Conservation (phyloP, 208 protist genomes). For the Wallacemonas sp. region DNA sequence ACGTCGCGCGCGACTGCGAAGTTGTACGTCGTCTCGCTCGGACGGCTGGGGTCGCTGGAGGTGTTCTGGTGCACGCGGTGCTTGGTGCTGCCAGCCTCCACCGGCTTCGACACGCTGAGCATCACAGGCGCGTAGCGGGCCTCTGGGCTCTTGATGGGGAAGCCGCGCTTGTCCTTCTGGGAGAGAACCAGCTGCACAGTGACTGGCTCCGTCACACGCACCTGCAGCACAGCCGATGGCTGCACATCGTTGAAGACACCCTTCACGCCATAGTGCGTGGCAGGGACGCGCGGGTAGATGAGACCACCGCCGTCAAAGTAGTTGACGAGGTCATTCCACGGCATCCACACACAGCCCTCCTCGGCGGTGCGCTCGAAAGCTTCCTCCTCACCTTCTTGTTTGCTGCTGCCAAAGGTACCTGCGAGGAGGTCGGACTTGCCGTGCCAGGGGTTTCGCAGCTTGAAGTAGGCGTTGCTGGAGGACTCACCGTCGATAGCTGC, state of each 20-base stretch:
- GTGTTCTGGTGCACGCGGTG: constrained; percentile 33
- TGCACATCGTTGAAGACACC: constrained; percentile 42
- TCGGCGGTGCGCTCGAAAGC: constrained; percentile 26
- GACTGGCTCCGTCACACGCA: constrained; percentile 41
- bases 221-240: constrained; percentile 51
- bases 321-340: constrained; percentile 40
- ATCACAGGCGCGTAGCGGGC: constrained; percentile 51
- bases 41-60: constrained; percentile 31
- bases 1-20: constrained; percentile 64
- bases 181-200: constrained; percentile 50
- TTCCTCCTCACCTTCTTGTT: constrained; percentile 26
- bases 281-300: constrained; percentile 13
- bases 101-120: constrained; percentile 38
- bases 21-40: constrained; percentile 37
- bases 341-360: constrained; percentile 49
- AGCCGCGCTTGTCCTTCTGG: constrained; percentile 72
- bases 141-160: constrained; percentile 17
- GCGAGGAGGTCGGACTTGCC: constrained; percentile 22
- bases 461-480: constrained; percentile 27
- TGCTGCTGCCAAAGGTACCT: constrained; percentile 12
- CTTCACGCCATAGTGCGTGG: constrained; percentile 57
- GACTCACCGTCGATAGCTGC: constrained; percentile 22
- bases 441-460: constrained; percentile 49
- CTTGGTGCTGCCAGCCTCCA: background rate
- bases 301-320: constrained; percentile 77